Conservation (phyloP, 2,329 filamentous ascomycete species). For the Arachnomyces sp. region DNA sequence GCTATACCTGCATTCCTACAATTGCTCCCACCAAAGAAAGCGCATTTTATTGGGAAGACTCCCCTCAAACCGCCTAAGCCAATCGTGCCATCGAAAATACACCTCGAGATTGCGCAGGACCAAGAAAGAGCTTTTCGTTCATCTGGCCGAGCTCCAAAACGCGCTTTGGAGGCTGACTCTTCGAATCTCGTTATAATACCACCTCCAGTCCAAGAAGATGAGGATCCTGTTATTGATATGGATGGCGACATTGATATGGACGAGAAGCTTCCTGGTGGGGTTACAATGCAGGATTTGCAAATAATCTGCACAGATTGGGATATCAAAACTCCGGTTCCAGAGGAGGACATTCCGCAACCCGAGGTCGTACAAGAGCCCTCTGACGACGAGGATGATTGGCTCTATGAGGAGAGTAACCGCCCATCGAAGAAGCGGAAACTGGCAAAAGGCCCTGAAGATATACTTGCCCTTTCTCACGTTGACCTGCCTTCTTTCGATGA, state of each 20-base stretch:
- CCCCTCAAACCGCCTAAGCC: constrained; percentile 72
- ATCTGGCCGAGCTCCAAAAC: constrained; percentile 51
- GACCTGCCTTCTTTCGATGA: constrained; percentile 68
- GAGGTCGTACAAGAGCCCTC: constrained; percentile 38
- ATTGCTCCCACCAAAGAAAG: constrained; percentile 71
- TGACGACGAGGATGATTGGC: constrained; percentile 51
- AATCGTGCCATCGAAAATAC: constrained; percentile 78
- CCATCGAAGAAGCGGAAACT: constrained; percentile 60
- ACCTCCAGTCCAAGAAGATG: constrained; percentile 39
- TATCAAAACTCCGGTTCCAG: constrained; percentile 47
- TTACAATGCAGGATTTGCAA: constrained; percentile 70
- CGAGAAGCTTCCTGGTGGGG: constrained; percentile 56
- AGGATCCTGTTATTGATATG: constrained; percentile 40
- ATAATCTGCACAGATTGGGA: constrained; percentile 85
- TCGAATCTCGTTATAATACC: constrained; percentile 46
- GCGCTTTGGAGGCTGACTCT: constrained; percentile 43
- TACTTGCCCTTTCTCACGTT: constrained; percentile 48
- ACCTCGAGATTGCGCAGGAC: constrained; percentile 74
- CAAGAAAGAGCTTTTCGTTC: constrained; percentile 79
- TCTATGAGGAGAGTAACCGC: constrained; percentile 35
- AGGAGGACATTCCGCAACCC: constrained; percentile 18
- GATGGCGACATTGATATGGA: constrained; percentile 53
- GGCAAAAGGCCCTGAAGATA: constrained; percentile 35
- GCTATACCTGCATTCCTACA: constrained; percentile 71
- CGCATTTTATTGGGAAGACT: constrained; percentile 68